A percentile compares a stretch with the other conserved stretches of the same genome.
Conservation (phyloP, 352 stramenopile species). For the Phytophthora idaei region DNA sequence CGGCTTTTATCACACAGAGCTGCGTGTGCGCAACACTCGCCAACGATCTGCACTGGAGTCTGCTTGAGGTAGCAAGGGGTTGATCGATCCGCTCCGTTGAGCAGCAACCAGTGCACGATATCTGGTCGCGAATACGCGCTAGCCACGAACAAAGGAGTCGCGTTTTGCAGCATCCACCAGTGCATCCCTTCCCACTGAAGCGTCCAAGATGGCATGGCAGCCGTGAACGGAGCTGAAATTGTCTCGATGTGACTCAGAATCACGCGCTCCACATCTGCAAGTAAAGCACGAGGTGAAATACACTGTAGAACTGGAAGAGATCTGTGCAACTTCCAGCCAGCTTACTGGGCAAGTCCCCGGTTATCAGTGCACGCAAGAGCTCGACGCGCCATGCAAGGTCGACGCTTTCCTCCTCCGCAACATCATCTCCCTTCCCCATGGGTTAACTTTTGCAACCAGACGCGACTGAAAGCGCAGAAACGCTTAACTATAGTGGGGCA, state of each 20-base stretch:
- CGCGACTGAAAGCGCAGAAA: slow-evolving; percentile 8
- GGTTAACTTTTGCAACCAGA: slow-evolving; percentile 3
- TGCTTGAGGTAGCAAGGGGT: slow-evolving; percentile 61
- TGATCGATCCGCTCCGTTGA: slow-evolving; percentile 58
- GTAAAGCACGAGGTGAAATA: not conserved
- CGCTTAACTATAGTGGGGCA: slow-evolving; percentile 12
- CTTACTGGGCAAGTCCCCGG: slow-evolving; percentile 37
- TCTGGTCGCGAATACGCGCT: slow-evolving; percentile 58
- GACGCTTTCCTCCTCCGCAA: slow-evolving; percentile 19
- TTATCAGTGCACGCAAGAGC: slow-evolving; percentile 41
- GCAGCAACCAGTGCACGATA: slow-evolving; percentile 62
- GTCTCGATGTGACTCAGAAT: slow-evolving; percentile 54
- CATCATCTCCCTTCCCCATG: slow-evolving; percentile 24
- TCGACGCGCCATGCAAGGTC: slow-evolving; percentile 35
- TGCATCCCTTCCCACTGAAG: slow-evolving; percentile 74
- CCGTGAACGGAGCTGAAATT: slow-evolving; percentile 60
- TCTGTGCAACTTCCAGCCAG: no score
- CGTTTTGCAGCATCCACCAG: slow-evolving; percentile 76
- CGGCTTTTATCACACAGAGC: slow-evolving; percentile 15
- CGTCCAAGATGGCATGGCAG: slow-evolving; percentile 56
- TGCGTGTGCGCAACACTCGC: slow-evolving; percentile 56
- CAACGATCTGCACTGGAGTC: slow-evolving; percentile 51
- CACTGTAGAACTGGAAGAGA: not conserved
- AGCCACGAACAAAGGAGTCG: slow-evolving; percentile 71
- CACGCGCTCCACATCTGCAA: slow-evolving; percentile 40